Conservation (phyloP, 2,329 filamentous ascomycete genomes). For the Fusarium algeriense region DNA sequence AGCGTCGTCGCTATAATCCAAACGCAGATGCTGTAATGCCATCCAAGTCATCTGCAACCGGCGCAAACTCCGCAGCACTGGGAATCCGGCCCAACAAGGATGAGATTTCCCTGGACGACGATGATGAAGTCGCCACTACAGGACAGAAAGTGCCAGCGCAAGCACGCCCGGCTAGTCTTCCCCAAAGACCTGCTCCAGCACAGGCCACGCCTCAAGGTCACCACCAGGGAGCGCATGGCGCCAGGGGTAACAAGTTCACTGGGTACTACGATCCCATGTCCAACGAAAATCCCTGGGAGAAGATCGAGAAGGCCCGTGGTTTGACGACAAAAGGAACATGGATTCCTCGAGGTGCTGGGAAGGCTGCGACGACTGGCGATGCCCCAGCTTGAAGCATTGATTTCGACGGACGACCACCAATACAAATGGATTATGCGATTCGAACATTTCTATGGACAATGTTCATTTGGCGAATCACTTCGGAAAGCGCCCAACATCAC, state of each 20-base stretch:
- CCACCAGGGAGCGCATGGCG: slow-evolving; percentile 14
- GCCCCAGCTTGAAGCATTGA: slow-evolving; percentile 28
- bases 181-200: slow-evolving; percentile 48
- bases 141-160: slow-evolving; percentile 38
- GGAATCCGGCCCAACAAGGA: slow-evolving; percentile 54
- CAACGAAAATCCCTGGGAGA: slow-evolving; percentile 79
- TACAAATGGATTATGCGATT: neutral
- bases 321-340: slow-evolving; percentile 61
- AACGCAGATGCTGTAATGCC: slow-evolving; percentile 59
- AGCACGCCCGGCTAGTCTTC: slow-evolving; percentile 51
- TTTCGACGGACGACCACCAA: too few species aligned
- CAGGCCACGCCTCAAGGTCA: slow-evolving; percentile 25
- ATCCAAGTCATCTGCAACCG: slow-evolving; percentile 48
- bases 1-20: slow-evolving; percentile 76
- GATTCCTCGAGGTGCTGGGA: slow-evolving; percentile 48
- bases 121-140: slow-evolving; percentile 41
- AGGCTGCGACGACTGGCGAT: slow-evolving; percentile 8
- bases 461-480: too few species aligned
- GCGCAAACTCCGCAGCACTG: slow-evolving; percentile 55
- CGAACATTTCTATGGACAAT: neutral
- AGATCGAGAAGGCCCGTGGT: slow-evolving; percentile 62
- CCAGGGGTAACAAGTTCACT: slow-evolving; percentile 66
- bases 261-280: slow-evolving; percentile 78
- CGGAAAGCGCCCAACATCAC: neutral
- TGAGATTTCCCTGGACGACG: slow-evolving; percentile 60